Percentiles rank a stretch among this genome's conserved stretches.
These are phyloP conservation scores for Cladophialophora yegresii DNA, from an alignment of 2,329 filamentous ascomycete genomes.

Conservation along the genomic window DNA sequence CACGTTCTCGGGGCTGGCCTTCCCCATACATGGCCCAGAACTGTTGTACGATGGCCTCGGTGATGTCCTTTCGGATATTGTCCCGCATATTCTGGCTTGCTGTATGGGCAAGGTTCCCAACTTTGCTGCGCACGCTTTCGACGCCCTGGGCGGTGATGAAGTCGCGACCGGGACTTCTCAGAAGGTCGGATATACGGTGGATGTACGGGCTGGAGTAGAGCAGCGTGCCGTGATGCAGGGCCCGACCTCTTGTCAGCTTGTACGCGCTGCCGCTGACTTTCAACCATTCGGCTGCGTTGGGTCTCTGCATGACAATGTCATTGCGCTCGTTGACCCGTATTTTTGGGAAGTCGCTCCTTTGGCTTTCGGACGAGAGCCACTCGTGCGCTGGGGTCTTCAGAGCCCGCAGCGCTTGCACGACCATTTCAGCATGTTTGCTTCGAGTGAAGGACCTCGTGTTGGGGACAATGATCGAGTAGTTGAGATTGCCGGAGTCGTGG, in stretches of 20 bases:
- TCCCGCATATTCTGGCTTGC: conserved; percentile 7
- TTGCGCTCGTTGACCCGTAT: conserved; percentile 84
- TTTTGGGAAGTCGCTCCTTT: conserved; percentile 54
- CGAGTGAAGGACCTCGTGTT: conserved; percentile 70
- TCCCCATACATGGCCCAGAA: conserved; percentile 31
- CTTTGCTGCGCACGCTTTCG: conserved; percentile 82
- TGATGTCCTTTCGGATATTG: conserved; percentile 19
- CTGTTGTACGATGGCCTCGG: conserved; percentile 21
- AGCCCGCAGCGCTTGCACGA: conserved; percentile 74
- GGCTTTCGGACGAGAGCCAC: conserved; percentile 30
- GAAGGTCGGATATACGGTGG: conserved; percentile 64
- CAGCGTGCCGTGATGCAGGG: conserved; percentile 91
- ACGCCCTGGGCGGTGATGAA: conserved; percentile 82
- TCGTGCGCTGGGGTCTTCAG: conserved; percentile 18
- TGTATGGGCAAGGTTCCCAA: conserved; percentile 67
- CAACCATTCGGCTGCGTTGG: conserved; percentile 49
- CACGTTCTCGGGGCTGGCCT: background rate
- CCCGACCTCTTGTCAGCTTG: conserved; percentile 78
- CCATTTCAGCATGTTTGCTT: conserved; percentile 87
- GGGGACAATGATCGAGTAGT: conserved; percentile 90
- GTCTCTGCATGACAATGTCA: conserved; percentile 74
- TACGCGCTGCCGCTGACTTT: conserved; percentile 96
- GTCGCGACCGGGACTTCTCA: conserved; percentile 74
- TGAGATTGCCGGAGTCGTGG: conserved; percentile 89
- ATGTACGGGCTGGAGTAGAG: conserved; percentile 78